Base-by-base conservation (phyloP, 192 early-diverging fungal genomes). In the Endogone sp. region DNA sequence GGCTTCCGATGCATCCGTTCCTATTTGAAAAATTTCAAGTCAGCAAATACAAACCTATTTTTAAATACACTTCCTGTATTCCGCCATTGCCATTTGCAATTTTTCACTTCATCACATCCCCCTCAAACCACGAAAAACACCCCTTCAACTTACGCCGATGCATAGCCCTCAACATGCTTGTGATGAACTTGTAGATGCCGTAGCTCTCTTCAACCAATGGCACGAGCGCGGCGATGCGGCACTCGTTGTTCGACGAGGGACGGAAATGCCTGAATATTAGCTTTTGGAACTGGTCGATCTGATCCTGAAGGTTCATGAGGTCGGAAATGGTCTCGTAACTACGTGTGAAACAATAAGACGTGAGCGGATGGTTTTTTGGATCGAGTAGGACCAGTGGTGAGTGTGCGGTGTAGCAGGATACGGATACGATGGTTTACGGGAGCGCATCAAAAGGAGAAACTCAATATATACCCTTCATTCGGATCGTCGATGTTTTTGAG, bases 321-420 rank as follows among this genome's bases (percentile, higher is more conserved):
- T 99, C 95, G 58, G 86, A 91, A 77, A 99, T 99, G 20, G 95
- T 98, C 68, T 99, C 97, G 76, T 94, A 99, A 30, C 91, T 92
- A 76, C 2, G 28, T n/a, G 55, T 56, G n/a, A n/a, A n/a, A n/a
- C n/a, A n/a, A n/a, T n/a, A n/a, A n/a, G n/a, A n/a, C n/a, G n/a
- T n/a, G n/a, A n/a, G n/a, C n/a, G n/a, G n/a, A n/a, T n/a, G n/a
- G n/a, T n/a, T n/a, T n/a, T n/a, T n/a, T n/a, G n/a, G n/a, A n/a
- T n/a, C n/a, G n/a, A n/a, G n/a, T n/a, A n/a, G n/a, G n/a, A n/a
- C n/a, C n/a, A n/a, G n/a, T n/a, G n/a, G n/a, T n/a, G n/a, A n/a
- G n/a, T n/a, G n/a, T n/a, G n/a, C n/a, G n/a, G n/a, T n/a, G n/a
- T n/a, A n/a, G n/a, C n/a, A n/a, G n/a, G n/a, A n/a, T n/a, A n/a